Evolutionary conservation across 176 grass and related monocot genomes (phyloP), one percentile per base, ranked within the genome.

Genomic region (Luzula sylvatica): DNA sequence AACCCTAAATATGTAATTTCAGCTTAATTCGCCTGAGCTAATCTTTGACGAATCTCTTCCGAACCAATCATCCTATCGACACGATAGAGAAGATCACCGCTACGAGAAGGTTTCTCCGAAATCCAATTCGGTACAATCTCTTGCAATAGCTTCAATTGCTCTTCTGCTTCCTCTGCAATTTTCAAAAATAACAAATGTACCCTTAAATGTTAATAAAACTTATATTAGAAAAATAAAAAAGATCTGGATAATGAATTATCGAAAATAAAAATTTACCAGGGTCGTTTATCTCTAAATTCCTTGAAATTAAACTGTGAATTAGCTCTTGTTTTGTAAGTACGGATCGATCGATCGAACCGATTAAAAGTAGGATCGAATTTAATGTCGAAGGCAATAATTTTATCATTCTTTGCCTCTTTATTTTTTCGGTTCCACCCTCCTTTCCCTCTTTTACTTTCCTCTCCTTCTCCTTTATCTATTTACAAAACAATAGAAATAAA

Each of bases 81-180:
- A 7, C n/a, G 71, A 35, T 76, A 78, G 2, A 87, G 66, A 40
- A 57, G 29, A 65, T 84, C 72, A 22, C 88, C 76, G 0, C 45
- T 70, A 23, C 40, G 38, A 20, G 61, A 68, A 1, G 55, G 56
- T 49, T 84, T 84, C 46, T 88, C 83, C 11, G 80, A 84, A 28
- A 95, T 84, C 89, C 89, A 94, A 28, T 87, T 78, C 53, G 83
- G 83, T 75, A 83, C 7, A 3, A 95, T 50, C 60, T 95, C 83
- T 55, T 78, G 35, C 52, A 95, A 72, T 15, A 95, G 20, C 14
- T 47, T 66, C 8, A 87, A 67, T 25, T 95, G 79, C 43, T 84
- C 76, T 61, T 84, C 83, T 13, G 83, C 70, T 78, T 95, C 88
- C 73, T 54, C 88, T 87, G 23, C 17, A 50, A 60, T 52, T 66